Percentiles rank a stretch among this genome's conserved stretches.
Evolutionary conservation across 108 stramenopile species (phyloP).

Genomic region (Epipyxis sp.): DNA sequence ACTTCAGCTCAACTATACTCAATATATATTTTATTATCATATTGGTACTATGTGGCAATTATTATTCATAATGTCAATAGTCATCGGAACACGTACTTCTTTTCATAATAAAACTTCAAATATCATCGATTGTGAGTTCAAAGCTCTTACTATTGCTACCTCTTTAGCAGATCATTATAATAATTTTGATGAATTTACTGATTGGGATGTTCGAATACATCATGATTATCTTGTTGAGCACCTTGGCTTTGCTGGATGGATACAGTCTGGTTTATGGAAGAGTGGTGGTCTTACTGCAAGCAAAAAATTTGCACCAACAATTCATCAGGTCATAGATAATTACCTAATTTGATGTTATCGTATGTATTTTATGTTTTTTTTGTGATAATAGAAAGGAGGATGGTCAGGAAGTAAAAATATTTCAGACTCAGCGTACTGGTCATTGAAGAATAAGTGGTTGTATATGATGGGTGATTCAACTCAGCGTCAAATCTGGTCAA

Average conservation of each 20-base stretch:
- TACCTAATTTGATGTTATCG: too few species aligned
- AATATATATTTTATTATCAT: too few species aligned
- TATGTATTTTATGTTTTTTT: too few species aligned
- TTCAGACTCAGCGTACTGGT: constrained; percentile 8
- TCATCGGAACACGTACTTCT: too few species aligned
- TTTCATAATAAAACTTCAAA: too few species aligned
- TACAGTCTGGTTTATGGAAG: constrained; percentile 17
- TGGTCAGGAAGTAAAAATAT: neutral
- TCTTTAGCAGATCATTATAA: constrained; percentile 6
- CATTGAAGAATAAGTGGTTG: neutral
- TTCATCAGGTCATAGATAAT: neutral
- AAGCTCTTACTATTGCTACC: constrained; percentile 6
- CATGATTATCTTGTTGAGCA: constrained; percentile 5
- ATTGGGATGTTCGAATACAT: constrained; percentile 4
- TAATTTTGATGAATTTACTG: constrained; percentile 6
- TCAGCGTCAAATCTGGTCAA: neutral
- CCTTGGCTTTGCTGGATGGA: constrained; percentile 23
- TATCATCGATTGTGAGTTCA: constrained; percentile 14
- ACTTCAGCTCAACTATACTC: too few species aligned
- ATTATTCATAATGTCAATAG: too few species aligned
- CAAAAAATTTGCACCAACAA: neutral
- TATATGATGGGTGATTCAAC: constrained; percentile 28
- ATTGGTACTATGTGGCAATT: too few species aligned
- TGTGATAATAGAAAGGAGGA: too few species aligned
- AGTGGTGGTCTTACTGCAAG: neutral